Conservation (phyloP, 2,329 filamentous ascomycete genomes). For the Zasmidium citrigriseum region DNA sequence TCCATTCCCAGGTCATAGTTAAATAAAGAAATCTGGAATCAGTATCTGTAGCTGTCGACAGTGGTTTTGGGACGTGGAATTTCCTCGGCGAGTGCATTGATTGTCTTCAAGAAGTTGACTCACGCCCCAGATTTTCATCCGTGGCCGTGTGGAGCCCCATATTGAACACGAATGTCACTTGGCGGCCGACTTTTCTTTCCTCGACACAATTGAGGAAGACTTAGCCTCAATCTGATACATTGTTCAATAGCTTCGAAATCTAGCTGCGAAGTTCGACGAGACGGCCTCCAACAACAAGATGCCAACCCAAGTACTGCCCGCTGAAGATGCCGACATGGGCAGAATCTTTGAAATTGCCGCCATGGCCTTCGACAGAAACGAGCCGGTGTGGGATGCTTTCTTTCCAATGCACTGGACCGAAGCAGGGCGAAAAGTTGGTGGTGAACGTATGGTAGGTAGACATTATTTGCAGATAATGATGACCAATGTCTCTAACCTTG, state of each 20-base stretch:
- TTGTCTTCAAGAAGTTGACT: not conserved
- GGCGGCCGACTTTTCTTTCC: too few species aligned
- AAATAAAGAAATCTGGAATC: too few species aligned
- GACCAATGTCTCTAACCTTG: not conserved
- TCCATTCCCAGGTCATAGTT: too few species aligned
- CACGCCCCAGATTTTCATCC: not conserved
- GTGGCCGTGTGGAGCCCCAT: too few species aligned
- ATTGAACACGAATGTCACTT: not conserved
- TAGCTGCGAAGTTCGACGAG: too few species aligned
- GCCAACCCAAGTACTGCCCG: constrained; percentile 21
- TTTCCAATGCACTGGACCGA: constrained; percentile 30
- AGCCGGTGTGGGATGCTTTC: constrained; percentile 30
- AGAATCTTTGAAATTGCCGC: constrained; percentile 33
- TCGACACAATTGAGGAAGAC: too few species aligned
- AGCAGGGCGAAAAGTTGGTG: constrained; percentile 25
- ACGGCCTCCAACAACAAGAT: not conserved
- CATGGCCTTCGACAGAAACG: constrained; percentile 30
- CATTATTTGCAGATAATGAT: not conserved
- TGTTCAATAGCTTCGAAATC: too few species aligned
- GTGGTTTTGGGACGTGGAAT: too few species aligned
- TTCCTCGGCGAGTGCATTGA: too few species aligned
- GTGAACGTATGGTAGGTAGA: constrained; percentile 23
- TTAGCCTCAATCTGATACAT: too few species aligned
- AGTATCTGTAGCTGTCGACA: too few species aligned
- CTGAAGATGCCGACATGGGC: constrained; percentile 32